Percentiles rank a stretch among this genome's conserved stretches.
phyloP scores from a whole-genome alignment of 2,329 filamentous ascomycete genomes.

The Elsinoe australis region DNA sequence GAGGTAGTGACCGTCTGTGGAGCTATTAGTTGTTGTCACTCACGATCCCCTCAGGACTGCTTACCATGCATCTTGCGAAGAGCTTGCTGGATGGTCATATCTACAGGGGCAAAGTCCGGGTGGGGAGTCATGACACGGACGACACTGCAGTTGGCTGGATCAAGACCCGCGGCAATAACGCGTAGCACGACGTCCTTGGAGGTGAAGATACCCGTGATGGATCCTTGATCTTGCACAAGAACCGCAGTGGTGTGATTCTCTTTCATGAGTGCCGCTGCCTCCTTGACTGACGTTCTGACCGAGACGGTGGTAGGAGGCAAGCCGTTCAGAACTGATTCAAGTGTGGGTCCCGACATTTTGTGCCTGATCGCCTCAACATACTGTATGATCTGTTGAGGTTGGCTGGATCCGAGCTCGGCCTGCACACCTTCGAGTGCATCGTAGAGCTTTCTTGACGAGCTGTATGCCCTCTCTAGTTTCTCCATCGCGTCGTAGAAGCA shows the following conservation, averaged over 20 bases:
- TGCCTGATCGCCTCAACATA: slow-evolving; percentile 91
- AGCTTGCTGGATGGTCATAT: slow-evolving; percentile 98
- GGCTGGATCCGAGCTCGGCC: slow-evolving; percentile 88
- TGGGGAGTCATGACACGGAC: slow-evolving; percentile 99
- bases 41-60: no score
- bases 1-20: slow-evolving; percentile 86
- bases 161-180: slow-evolving; percentile 92
- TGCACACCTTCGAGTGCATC: slow-evolving; percentile 96
- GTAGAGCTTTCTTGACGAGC: slow-evolving; percentile 95
- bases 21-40: slow-evolving; percentile 24
- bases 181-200: slow-evolving; percentile 98
- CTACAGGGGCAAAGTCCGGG: slow-evolving; percentile 94
- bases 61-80: slow-evolving; percentile 97
- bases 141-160: slow-evolving; percentile 91
- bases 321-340: slow-evolving; percentile 89
- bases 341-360: slow-evolving; percentile 96
- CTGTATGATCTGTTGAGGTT: slow-evolving; percentile 97
- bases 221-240: slow-evolving; percentile 89
- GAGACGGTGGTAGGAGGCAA: slow-evolving; percentile 89
- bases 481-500: slow-evolving; percentile 99
- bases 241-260: slow-evolving; percentile 97
- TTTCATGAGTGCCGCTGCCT: slow-evolving; percentile 93
- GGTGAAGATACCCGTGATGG: slow-evolving; percentile 97
- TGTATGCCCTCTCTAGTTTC: slow-evolving; percentile 95
- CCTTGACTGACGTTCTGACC: slow-evolving; percentile 90